A percentile compares a stretch with the other conserved stretches of the same genome.
Evolutionary conservation across 228 moss, liverwort and hornwort species (phyloP).

Genomic region (Sphagnum fallax): DNA sequence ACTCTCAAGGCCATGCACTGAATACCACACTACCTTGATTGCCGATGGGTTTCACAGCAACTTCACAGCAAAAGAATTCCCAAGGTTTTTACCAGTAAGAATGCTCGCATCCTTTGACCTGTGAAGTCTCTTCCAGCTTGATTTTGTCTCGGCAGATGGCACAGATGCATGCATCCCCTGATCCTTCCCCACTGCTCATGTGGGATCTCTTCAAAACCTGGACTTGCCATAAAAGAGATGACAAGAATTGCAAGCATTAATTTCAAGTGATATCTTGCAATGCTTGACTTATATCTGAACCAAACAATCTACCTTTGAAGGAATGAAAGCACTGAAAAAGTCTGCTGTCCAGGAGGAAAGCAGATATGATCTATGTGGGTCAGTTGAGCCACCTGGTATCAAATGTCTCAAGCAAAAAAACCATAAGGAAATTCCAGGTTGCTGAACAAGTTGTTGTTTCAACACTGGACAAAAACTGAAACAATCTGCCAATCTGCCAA

Average conservation of each 20-base stretch:
- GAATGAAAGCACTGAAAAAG: neutral
- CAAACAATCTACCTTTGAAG: neutral
- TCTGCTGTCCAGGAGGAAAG: neutral
- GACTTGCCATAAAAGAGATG: too few relatives aligned
- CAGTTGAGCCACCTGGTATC: too few relatives aligned
- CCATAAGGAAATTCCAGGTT: too few relatives aligned
- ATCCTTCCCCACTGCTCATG: slow-evolving; percentile 27
- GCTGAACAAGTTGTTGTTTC: too few relatives aligned
- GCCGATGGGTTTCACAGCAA: too few relatives aligned
- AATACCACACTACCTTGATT: too few relatives aligned
- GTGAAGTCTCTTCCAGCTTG: slow-evolving; percentile 46
- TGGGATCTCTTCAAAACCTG: slow-evolving; percentile 10
- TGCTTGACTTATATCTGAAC: neutral
- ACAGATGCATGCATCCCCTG: slow-evolving; percentile 41
- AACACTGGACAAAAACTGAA: too few relatives aligned
- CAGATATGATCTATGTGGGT: too few relatives aligned
- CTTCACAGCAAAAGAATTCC: too few relatives aligned
- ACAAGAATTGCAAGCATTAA: neutral
- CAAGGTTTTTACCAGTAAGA: slow-evolving; percentile 36
- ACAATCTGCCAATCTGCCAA: too few relatives aligned
- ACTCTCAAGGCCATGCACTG: too few relatives aligned
- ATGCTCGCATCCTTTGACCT: slow-evolving; percentile 67
- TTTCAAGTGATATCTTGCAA: neutral
- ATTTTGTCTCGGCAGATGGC: slow-evolving; percentile 59
- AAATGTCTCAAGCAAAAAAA: too few relatives aligned